These are phyloP conservation scores for Saccharomycopsis sp. DNA, from an alignment of 805 yeast genomes.

Conservation along the genomic window DNA sequence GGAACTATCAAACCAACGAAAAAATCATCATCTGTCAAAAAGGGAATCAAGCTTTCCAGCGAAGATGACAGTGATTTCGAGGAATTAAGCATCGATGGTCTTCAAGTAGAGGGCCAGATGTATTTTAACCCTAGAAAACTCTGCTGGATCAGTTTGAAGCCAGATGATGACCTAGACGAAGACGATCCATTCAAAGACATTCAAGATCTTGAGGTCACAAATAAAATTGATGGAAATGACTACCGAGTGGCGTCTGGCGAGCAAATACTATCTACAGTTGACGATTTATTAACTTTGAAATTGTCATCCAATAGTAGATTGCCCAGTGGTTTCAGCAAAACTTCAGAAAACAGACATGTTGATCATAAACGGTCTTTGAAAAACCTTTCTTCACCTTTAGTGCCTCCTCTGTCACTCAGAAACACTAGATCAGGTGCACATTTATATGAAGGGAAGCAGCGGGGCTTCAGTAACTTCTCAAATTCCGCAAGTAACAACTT, in stretches of 20 bases:
- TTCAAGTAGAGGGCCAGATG: slow-evolving; percentile 22
- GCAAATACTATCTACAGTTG: no score
- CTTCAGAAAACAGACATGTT: not conserved
- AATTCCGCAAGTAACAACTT: not conserved
- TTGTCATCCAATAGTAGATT: not conserved
- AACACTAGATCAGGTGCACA: not conserved
- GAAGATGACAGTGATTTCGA: slow-evolving; percentile 21
- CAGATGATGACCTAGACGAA: slow-evolving; percentile 6
- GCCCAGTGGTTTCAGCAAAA: not conserved
- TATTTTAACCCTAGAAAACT: slow-evolving; percentile 19
- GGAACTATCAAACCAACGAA: slow-evolving; percentile 12
- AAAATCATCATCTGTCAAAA: slow-evolving; percentile 1
- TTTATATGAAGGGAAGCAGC: not conserved
- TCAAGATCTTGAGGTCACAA: slow-evolving; percentile 14
- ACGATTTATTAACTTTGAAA: not conserved
- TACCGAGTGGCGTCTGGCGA: not conserved
- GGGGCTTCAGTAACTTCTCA: not conserved
- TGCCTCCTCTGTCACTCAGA: not conserved
- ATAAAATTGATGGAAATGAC: not conserved
- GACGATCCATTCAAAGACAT: slow-evolving; percentile 21
- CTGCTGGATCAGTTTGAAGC: slow-evolving; percentile 19
- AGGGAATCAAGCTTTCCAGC: slow-evolving; percentile 13
- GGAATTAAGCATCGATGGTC: slow-evolving; percentile 19
- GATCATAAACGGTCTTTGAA: not conserved
- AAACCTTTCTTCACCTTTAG: not conserved